A percentile compares a stretch with the other conserved stretches of the same genome.
Conservation (phyloP, 75 land plant species). For the Pinus tabuliformis region DNA sequence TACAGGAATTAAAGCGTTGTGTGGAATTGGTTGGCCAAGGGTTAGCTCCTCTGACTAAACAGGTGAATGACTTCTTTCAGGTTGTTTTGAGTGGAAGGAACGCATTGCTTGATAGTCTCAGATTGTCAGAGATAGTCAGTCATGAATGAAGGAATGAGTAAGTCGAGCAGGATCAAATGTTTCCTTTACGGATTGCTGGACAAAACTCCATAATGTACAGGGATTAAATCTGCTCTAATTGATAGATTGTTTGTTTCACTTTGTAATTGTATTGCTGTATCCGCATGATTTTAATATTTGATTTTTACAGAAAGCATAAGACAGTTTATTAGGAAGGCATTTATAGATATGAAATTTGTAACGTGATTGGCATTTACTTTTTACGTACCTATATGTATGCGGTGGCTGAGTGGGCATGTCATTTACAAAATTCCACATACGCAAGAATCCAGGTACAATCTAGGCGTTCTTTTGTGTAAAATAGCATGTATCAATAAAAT, state of each 20-base stretch:
- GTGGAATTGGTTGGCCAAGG: constrained; percentile 40
- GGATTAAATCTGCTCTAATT: not conserved
- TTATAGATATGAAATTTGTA: not conserved
- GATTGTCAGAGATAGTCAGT: constrained; percentile 12
- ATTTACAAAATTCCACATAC: not conserved
- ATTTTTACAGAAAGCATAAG: not conserved
- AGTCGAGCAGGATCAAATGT: not conserved
- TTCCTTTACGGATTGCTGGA: not conserved
- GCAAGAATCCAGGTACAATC: no score
- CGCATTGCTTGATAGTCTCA: constrained; percentile 66
- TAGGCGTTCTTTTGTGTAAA: no score
- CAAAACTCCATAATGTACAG: not conserved
- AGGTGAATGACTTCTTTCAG: constrained; percentile 60
- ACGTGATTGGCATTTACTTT: not conserved
- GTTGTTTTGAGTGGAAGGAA: constrained; percentile 62
- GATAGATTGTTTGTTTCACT: not conserved
- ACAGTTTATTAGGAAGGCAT: not conserved
- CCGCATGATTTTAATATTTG: not conserved
- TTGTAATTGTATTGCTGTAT: not conserved
- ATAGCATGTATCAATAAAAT: no score
- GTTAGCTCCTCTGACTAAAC: constrained; percentile 44
- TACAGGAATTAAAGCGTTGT: constrained; percentile 16
- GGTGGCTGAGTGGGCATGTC: not conserved
- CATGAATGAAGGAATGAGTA: not conserved
- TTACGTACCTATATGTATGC: not conserved